A percentile compares a stretch with the other conserved stretches of the same genome.
Evolutionary conservation across 441 rosid species (phyloP).

Genomic region (Breynia disticha): DNA sequence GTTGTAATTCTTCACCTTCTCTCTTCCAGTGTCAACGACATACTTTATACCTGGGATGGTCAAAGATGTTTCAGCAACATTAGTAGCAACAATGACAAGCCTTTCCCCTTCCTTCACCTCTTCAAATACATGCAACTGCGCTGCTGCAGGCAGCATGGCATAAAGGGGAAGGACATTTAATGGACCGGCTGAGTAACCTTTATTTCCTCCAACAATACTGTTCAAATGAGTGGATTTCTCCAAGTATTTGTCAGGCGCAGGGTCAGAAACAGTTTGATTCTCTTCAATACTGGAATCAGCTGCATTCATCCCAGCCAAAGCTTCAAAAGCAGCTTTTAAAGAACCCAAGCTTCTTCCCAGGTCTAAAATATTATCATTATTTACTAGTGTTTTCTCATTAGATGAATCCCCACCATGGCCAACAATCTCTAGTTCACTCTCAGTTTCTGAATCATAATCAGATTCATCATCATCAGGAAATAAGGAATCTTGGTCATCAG

Average conservation of each 20-base stretch:
- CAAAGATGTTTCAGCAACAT: constrained; percentile 94
- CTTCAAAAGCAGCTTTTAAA: constrained; percentile 66
- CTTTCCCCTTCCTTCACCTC: constrained; percentile 73
- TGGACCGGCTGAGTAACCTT: constrained; percentile 19
- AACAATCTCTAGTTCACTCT: constrained; percentile 53
- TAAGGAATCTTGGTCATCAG: constrained; percentile 40
- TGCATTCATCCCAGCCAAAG: constrained; percentile 36
- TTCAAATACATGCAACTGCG: constrained; percentile 78
- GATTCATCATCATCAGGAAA: constrained; percentile 39
- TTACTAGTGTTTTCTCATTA: constrained; percentile 20
- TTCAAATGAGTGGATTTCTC: constrained; percentile 15
- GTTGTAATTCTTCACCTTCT: constrained; percentile 71
- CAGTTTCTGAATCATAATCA: constrained; percentile 47
- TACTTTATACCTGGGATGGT: constrained; percentile 92
- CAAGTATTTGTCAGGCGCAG: constrained; percentile 16
- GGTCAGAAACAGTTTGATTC: constrained; percentile 8
- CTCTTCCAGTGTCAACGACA: constrained; percentile 91
- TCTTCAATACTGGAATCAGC: constrained; percentile 19
- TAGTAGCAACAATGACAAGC: constrained; percentile 82
- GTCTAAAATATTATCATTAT: constrained; percentile 27
- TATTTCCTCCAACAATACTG: constrained; percentile 23
- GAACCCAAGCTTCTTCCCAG: constrained; percentile 43
- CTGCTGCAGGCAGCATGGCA: constrained; percentile 86
- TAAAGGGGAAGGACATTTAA: constrained; percentile 78
- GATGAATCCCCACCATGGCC: constrained; percentile 24